Evolutionary conservation across 2,329 filamentous ascomycete species (phyloP), one percentile per base, ranked within the genome.

Genomic region (Hypoxylon sp.): DNA sequence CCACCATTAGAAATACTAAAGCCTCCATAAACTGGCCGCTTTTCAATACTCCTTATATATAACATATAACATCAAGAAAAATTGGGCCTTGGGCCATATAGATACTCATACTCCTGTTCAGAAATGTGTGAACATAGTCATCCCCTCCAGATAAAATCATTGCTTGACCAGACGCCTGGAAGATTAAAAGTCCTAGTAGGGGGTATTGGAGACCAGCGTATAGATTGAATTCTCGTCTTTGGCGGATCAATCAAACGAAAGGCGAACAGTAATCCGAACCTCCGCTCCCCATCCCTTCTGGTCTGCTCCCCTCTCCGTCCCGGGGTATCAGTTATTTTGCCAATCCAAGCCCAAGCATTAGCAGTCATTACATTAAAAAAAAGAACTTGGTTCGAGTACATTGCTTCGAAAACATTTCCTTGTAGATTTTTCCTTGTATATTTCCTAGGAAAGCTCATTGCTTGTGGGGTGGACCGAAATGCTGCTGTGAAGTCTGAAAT

Each of bases 331-430:
- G 62, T 72, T 56, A 68, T 69, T 72, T 69, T 69, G 62, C 62
- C 65, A 57, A 58, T 68, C 70, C 66, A 63, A 60, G 62, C 67
- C 71, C 68, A 67, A 71, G 66, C 71, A 69, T 71, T 73, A 72
- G 55, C 62, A 65, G 68, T 74, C 74, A 76, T 76, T 75, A 76
- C 70, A 76, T 76, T 75, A 70, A 53, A 47, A 66, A 62, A 58
- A 70, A 65, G 35, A 64, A 61, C 57, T 52, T 55, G 35, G 24
- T 54, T 60, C 50, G 53, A 65, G 61, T 62, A 64, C 50, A 70
- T 62, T 46, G 55, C 35, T 47, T 47, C 35, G 55, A 46, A 57
- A 52, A 61, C 47, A 37, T 52, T 58, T 62, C 47, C 46, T 48
- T 32, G 17, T 8, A 50, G 15, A 50, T 4, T 50, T 31, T 17